Evolutionary conservation across 2,329 filamentous ascomycete genomes (phyloP).

Genomic region (Penicillium carneum): DNA sequence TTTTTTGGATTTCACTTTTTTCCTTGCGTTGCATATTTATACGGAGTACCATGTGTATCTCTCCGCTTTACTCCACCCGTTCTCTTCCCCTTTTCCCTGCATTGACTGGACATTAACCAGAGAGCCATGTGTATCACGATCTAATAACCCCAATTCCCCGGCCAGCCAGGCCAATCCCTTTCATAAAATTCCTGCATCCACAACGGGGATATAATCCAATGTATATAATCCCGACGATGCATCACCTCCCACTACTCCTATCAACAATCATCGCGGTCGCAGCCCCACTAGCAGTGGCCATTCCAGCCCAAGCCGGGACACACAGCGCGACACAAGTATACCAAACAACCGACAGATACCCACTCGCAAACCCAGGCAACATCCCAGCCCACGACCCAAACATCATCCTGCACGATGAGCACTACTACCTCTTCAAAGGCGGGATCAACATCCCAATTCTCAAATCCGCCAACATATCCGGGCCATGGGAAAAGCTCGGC

Average conservation of each 20-base stretch:
- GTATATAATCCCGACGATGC: conserved; percentile 11
- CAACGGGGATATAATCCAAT: neutral
- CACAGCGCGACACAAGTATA: conserved; percentile 27
- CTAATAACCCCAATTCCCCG: neutral
- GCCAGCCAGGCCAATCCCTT: neutral
- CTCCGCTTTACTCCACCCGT: neutral
- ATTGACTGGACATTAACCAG: neutral
- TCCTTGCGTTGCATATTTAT: conserved; percentile 7
- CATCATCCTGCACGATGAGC: conserved; percentile 39
- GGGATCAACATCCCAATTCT: conserved; percentile 28
- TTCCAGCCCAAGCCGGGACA: conserved; percentile 6
- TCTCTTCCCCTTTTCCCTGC: neutral
- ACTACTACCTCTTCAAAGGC: conserved; percentile 48
- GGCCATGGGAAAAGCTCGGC: conserved; percentile 46
- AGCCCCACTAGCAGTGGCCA: conserved; percentile 2
- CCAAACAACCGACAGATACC: conserved; percentile 37
- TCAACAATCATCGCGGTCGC: conserved; percentile 13
- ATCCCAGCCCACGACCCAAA: conserved; percentile 46
- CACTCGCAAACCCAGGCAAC: conserved; percentile 41
- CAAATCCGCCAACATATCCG: conserved; percentile 32
- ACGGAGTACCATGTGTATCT: conserved; percentile 12
- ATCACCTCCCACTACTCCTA: conserved; percentile 8
- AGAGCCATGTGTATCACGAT: conserved; percentile 13
- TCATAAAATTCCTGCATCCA: neutral
- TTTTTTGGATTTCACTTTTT: conserved; percentile 1